Evolutionary conservation across 1,139 yeast genomes (phyloP), one percentile per base, ranked within the genome.

Genomic region (Candida albicans): DNA sequence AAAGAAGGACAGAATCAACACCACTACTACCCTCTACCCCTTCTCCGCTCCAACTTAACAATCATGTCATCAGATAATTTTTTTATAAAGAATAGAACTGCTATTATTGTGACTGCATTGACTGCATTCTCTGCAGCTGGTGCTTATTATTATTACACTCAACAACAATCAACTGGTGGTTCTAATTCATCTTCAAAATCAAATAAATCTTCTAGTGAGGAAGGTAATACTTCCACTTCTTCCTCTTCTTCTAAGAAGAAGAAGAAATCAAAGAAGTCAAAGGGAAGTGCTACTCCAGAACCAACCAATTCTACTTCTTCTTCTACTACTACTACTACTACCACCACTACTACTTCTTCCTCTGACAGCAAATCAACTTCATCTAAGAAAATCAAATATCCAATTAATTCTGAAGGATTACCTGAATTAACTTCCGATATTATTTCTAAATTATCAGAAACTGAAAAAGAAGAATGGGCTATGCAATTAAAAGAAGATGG

Each of bases 401-500:
- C 89, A 22, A 69, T 75, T 18, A 70, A 75, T 53, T 52, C 62
- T 25, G 65, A 76, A 32, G 87, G 87, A 3, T 71, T 79, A 49
- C 91, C 91, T 6, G 72, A 67, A 29, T 60, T 84, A 42, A 63
- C 75, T 37, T 72, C 69, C 30, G 82, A 73, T 35, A 61, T 64
- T 45, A 68, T 86, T 37, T 61, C 66, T 18, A 53, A 59, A 2
- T 74, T 87, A 48, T 57, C 79, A 10, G 77, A 65, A 6, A 73
- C 70, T 40, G 79, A 85, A 52, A 82, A 77, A 55, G 85, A 83
- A 51, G 78, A 78, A 51, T 79, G 89, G 75, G 88, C 96, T 8
- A 65, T 79, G 47, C 81, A 84, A 35, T 78, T 91, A 67, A 93
- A 93, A 70, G 95, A 86, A 58, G 93, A 87, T 49, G 99, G 99